These are phyloP conservation scores for Actinidia polygama DNA, from an alignment of 179 eudicot species.

Conservation along the genomic window DNA sequence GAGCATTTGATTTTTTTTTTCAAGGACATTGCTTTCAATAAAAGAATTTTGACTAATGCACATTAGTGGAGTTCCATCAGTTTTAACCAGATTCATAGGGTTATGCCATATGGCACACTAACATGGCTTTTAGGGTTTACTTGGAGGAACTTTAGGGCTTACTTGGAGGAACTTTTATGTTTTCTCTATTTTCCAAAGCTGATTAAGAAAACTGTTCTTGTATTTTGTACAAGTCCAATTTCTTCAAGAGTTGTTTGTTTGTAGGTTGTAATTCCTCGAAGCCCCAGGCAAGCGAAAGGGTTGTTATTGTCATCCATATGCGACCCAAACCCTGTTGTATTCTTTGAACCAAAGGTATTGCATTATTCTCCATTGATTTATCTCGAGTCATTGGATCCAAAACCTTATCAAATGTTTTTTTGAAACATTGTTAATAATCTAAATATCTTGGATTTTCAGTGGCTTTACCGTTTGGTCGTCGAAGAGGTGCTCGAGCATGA, in stretches of 20 bases:
- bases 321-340: slow-evolving; percentile 93
- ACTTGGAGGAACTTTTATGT: not conserved
- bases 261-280: slow-evolving; percentile 93
- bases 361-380: not conserved
- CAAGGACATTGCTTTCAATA: not conserved
- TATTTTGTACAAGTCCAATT: not conserved
- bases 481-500: slow-evolving; percentile 93
- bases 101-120: not conserved
- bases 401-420: not conserved
- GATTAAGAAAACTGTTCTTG: slow-evolving; percentile 13
- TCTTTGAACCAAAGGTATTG: slow-evolving; percentile 97
- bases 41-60: not conserved
- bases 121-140: not conserved
- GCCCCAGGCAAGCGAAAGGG: slow-evolving; percentile 96
- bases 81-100: slow-evolving; percentile 4
- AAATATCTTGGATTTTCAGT: slow-evolving; percentile 48
- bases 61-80: not conserved
- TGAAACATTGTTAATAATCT: not conserved
- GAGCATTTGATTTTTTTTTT: not conserved
- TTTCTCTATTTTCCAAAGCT: not conserved
- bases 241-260: slow-evolving; percentile 18
- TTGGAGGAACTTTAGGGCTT: not conserved
- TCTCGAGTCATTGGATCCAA: not conserved
- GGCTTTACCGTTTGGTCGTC: slow-evolving; percentile 92
- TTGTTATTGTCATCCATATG: slow-evolving; percentile 83